A percentile compares a stretch with the other conserved stretches of the same genome.
These are phyloP conservation scores for Macrocybe gigantea DNA, from an alignment of 768 basidiomycete species.

Conservation along the genomic window DNA sequence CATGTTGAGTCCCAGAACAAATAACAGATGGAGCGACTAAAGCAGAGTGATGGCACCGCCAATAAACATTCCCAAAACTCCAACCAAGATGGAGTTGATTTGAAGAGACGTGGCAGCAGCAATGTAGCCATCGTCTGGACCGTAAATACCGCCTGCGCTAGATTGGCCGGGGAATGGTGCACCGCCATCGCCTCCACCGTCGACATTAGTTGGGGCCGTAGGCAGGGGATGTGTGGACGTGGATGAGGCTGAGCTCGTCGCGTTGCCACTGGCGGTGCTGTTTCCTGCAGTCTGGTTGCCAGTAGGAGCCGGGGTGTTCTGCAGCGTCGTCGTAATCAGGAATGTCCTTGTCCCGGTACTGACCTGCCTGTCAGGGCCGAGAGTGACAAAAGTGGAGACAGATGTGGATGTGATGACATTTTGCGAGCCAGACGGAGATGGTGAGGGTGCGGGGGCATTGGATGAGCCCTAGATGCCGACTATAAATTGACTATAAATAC, in stretches of 20 bases:
- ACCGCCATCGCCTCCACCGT: constrained; percentile 47
- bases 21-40: constrained; percentile 16
- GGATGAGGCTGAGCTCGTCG: constrained; percentile 27
- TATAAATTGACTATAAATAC: no score
- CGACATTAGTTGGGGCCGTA: constrained; percentile 51
- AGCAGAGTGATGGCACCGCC: constrained; percentile 43
- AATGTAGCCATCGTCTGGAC: constrained; percentile 66
- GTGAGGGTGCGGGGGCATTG: no score
- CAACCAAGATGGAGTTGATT: constrained; percentile 37
- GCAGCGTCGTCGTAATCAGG: constrained; percentile 39
- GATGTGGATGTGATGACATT: constrained; percentile 36
- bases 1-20: background rate
- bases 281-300: constrained; percentile 17
- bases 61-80: constrained; percentile 37
- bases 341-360: constrained; percentile 35
- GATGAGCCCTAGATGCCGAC: no score
- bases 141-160: constrained; percentile 45
- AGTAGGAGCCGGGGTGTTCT: constrained; percentile 8
- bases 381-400: constrained; percentile 27
- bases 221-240: constrained; percentile 36
- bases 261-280: constrained; percentile 18
- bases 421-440: constrained; percentile 7
- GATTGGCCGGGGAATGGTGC: constrained; percentile 58
- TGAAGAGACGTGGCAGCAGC: constrained; percentile 46
- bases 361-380: constrained; percentile 33